Percentiles rank a stretch among this genome's conserved stretches.
Conservation (phyloP, 2,329 filamentous ascomycete species). For the Exophiala viscosa region DNA sequence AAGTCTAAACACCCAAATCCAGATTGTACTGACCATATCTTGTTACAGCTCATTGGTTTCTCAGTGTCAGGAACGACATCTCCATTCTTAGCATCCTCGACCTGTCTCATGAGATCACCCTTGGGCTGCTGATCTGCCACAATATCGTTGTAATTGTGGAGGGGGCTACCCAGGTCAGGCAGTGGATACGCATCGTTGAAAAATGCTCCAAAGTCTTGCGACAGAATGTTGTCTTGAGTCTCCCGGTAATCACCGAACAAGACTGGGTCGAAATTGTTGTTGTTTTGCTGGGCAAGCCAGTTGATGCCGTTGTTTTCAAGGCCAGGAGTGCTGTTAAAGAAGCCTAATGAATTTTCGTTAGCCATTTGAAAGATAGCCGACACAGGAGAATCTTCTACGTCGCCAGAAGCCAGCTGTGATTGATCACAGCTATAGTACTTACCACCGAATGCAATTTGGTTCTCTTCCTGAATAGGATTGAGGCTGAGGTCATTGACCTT, state of each 20-base stretch:
- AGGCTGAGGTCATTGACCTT: slow-evolving; percentile 36
- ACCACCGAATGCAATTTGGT: slow-evolving; percentile 30
- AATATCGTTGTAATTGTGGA: slow-evolving; percentile 55
- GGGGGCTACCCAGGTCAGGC: slow-evolving; percentile 73
- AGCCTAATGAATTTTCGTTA: slow-evolving; percentile 23
- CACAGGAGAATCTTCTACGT: slow-evolving; percentile 28
- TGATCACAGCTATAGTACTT: slow-evolving; percentile 45
- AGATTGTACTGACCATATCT: slow-evolving; percentile 72
- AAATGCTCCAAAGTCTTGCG: slow-evolving; percentile 68
- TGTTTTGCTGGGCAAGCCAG: slow-evolving; percentile 21
- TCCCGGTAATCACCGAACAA: slow-evolving; percentile 92
- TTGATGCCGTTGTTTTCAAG: slow-evolving; percentile 50
- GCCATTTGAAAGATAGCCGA: slow-evolving; percentile 31
- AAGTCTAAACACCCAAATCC: neutral
- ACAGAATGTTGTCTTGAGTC: slow-evolving; percentile 74
- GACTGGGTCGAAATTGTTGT: slow-evolving; percentile 75
- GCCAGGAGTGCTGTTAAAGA: slow-evolving; percentile 16
- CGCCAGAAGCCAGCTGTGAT: slow-evolving; percentile 45
- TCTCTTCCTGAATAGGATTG: slow-evolving; percentile 33
- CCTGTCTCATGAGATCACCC: slow-evolving; percentile 71
- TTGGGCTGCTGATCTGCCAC: slow-evolving; percentile 46
- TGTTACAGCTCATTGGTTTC: slow-evolving; percentile 75
- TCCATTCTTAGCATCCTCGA: slow-evolving; percentile 71
- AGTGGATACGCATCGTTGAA: slow-evolving; percentile 74
- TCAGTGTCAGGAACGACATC: slow-evolving; percentile 63